Conservation (phyloP, 2,329 filamentous ascomycete genomes). For the Penicillium sp. region DNA sequence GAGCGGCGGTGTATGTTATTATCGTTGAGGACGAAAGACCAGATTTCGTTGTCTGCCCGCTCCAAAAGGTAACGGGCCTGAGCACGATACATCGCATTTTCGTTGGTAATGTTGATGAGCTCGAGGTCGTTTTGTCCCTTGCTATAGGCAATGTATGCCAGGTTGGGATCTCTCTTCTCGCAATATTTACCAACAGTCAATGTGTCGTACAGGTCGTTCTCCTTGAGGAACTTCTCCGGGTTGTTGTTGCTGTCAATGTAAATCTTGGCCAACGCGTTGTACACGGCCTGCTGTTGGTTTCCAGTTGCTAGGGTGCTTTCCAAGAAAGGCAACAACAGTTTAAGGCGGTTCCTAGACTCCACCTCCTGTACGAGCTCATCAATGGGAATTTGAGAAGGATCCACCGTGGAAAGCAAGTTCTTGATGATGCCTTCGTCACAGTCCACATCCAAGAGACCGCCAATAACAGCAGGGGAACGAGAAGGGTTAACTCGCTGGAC, state of each 20-base stretch:
- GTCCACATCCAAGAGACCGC: slow-evolving; percentile 90
- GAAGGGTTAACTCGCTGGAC: slow-evolving; percentile 94
- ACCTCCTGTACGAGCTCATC: slow-evolving; percentile 92
- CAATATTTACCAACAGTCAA: slow-evolving; percentile 94
- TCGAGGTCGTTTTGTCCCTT: slow-evolving; percentile 98
- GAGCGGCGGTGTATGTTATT: slow-evolving; percentile 95
- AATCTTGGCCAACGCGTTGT: slow-evolving; percentile 96
- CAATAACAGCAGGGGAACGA: slow-evolving; percentile 86
- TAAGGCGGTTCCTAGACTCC: slow-evolving; percentile 91
- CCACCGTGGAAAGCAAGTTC: slow-evolving; percentile 78
- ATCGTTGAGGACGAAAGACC: slow-evolving; percentile 88
- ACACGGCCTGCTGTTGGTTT: slow-evolving; percentile 94
- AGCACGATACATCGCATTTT: slow-evolving; percentile 99
- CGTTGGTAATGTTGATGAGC: slow-evolving; percentile 95
- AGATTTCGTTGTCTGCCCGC: slow-evolving; percentile 82
- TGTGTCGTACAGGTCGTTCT: slow-evolving; percentile 95
- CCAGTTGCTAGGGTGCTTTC: slow-evolving; percentile 85
- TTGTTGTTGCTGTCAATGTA: slow-evolving; percentile 99
- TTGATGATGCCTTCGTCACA: slow-evolving; percentile 97
- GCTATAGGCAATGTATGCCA: slow-evolving; percentile 89
- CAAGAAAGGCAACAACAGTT: slow-evolving; percentile 92
- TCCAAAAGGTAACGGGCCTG: slow-evolving; percentile 94
- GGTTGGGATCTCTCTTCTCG: slow-evolving; percentile 94
- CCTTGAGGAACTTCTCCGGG: slow-evolving; percentile 93
- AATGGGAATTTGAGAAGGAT: slow-evolving; percentile 80